Evolutionary conservation across 306 rosid species (phyloP).

Genomic region (Mimosa bimucronata): DNA sequence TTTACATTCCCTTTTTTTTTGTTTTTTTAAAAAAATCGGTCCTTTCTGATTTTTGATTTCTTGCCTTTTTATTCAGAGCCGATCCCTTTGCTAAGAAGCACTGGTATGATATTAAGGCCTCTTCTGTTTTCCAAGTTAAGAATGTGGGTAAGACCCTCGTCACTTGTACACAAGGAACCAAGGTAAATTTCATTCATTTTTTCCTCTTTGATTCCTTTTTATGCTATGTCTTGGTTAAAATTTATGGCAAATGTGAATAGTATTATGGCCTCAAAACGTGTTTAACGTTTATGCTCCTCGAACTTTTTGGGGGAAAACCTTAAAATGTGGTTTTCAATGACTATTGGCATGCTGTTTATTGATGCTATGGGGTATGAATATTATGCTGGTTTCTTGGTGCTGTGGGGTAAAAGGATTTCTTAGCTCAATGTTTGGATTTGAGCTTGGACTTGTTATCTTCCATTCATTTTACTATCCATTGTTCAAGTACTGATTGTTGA

Average conservation of each 20-base stretch:
- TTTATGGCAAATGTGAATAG: not conserved
- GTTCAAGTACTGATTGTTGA: not conserved
- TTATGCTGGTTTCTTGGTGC: slow-evolving; percentile 5
- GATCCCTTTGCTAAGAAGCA: slow-evolving; percentile 98
- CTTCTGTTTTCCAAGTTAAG: slow-evolving; percentile 66
- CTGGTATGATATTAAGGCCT: slow-evolving; percentile 95
- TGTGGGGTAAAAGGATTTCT: not conserved
- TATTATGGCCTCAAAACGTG: not conserved
- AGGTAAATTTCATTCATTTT: slow-evolving; percentile 40
- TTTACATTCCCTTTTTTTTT: not conserved
- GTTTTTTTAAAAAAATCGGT: not conserved
- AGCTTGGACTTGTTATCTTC: not conserved
- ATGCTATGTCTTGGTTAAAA: too few species aligned
- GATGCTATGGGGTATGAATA: not conserved
- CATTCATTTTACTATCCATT: not conserved
- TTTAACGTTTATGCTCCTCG: not conserved
- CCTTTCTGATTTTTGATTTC: not conserved
- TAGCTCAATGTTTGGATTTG: not conserved
- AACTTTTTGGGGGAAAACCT: not conserved
- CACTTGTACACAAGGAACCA: slow-evolving; percentile 93
- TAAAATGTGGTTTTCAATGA: not conserved
- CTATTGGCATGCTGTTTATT: too few species aligned
- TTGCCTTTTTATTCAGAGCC: slow-evolving; percentile 42
- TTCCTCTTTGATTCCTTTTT: not conserved
- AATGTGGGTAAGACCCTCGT: slow-evolving; percentile 93